Conservation (phyloP, 805 yeast genomes). For the Spathaspora arborariae region DNA sequence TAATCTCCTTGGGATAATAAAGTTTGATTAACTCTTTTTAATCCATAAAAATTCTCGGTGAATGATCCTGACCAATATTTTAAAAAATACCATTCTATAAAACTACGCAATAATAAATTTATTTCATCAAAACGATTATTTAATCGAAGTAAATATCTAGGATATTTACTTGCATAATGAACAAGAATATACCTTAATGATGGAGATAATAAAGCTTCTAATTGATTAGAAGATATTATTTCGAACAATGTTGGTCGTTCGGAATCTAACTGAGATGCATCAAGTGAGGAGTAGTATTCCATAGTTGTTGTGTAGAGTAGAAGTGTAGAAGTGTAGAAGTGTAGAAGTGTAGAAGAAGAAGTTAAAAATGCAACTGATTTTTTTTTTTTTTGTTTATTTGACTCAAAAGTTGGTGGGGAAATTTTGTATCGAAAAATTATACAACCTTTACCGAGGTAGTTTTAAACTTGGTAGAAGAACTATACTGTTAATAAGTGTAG, state of each 20-base stretch:
- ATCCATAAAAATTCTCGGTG: slow-evolving; percentile 89
- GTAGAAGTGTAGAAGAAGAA: too few relatives aligned
- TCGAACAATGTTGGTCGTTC: slow-evolving; percentile 87
- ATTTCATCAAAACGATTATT: slow-evolving; percentile 77
- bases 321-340: too few relatives aligned
- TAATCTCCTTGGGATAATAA: slow-evolving; percentile 27
- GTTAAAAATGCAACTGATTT: too few relatives aligned
- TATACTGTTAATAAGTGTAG: too few relatives aligned
- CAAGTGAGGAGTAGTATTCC: slow-evolving; percentile 79
- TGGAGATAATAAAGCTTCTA: slow-evolving; percentile 74
- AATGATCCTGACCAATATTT: slow-evolving; percentile 78
- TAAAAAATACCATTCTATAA: slow-evolving; percentile 69
- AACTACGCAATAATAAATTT: slow-evolving; percentile 54
- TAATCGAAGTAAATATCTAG: slow-evolving; percentile 57
- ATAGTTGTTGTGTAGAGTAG: slow-evolving; percentile 35
- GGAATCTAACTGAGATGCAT: slow-evolving; percentile 70
- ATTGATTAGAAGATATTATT: slow-evolving; percentile 74
- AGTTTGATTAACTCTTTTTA: slow-evolving; percentile 56
- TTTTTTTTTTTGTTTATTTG: too few relatives aligned
- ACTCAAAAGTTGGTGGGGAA: too few relatives aligned
- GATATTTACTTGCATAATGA: slow-evolving; percentile 76
- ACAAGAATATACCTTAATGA: slow-evolving; percentile 76
- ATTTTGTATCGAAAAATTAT: too few relatives aligned
- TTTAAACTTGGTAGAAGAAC: too few relatives aligned
- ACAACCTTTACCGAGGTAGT: too few relatives aligned